Conservation (phyloP, 148 eudicot genomes). For the Vaccinium macrocarpon region DNA sequence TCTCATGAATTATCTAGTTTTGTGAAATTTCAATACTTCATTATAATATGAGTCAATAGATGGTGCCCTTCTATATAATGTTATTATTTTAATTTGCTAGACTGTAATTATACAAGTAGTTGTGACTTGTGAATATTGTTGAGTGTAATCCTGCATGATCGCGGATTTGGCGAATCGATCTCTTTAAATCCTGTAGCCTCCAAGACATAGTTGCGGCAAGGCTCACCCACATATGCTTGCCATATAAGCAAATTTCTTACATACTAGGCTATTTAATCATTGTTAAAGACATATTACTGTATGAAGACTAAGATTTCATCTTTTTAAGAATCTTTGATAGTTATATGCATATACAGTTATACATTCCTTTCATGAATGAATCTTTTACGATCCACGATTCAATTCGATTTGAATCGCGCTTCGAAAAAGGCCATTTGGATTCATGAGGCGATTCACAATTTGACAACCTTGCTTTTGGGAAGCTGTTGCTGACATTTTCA, state of each 20-base stretch:
- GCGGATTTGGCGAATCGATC: background rate
- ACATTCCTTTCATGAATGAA: background rate
- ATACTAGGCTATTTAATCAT: background rate
- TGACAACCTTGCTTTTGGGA: background rate
- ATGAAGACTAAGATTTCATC: background rate
- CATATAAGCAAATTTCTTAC: background rate
- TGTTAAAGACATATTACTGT: background rate
- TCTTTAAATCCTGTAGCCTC: background rate
- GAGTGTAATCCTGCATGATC: background rate
- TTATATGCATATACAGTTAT: background rate
- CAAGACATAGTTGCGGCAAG: background rate
- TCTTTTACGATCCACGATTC: background rate
- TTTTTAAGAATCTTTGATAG: background rate
- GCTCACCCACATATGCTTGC: background rate
- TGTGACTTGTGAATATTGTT: background rate
- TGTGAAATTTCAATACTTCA: background rate
- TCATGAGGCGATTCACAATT: background rate
- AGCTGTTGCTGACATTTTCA: background rate
- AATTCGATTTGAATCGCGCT: no score
- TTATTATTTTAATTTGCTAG: background rate
- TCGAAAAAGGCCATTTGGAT: background rate
- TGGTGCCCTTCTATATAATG: background rate
- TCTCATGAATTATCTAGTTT: background rate
- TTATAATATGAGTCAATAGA: background rate
- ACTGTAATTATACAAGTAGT: background rate